Evolutionary conservation across 306 rosid genomes (phyloP).

Genomic region (Hippophae rhamnoides): DNA sequence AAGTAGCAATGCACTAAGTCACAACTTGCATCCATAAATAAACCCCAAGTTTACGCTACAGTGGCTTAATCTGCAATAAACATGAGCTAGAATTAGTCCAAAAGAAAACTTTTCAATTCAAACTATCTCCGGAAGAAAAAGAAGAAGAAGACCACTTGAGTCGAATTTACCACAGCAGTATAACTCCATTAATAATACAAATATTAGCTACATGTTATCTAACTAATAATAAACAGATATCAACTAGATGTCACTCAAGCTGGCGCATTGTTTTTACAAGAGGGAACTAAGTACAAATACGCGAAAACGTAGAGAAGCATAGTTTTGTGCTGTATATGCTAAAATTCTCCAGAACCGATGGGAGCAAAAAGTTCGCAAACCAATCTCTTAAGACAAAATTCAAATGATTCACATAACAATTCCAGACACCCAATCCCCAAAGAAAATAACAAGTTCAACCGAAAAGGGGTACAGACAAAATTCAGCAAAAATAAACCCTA

Average conservation of each 20-base stretch:
- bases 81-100: conserved; percentile 11
- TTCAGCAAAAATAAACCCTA: conserved; percentile 12
- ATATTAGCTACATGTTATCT: no score
- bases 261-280: no score
- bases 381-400: neutral
- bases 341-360: no score
- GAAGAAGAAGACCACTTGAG: no score
- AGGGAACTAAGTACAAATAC: no score
- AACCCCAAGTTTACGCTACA: conserved; percentile 8
- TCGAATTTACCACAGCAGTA: no score
- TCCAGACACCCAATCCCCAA: neutral
- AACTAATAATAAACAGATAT: no score
- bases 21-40: conserved; percentile 2
- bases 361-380: neutral
- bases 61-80: conserved; percentile 19
- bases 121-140: no score
- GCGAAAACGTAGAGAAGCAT: no score
- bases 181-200: no score
- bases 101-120: neutral
- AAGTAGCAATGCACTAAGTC: neutral
- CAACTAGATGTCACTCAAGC: no score
- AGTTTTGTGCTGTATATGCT: no score
- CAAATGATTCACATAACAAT: conserved; percentile 15
- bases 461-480: neutral
- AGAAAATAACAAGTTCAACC: conserved; percentile 9